These are phyloP conservation scores for Lycium ferocissimum DNA, from an alignment of 257 asterid genomes.

Conservation along the genomic window DNA sequence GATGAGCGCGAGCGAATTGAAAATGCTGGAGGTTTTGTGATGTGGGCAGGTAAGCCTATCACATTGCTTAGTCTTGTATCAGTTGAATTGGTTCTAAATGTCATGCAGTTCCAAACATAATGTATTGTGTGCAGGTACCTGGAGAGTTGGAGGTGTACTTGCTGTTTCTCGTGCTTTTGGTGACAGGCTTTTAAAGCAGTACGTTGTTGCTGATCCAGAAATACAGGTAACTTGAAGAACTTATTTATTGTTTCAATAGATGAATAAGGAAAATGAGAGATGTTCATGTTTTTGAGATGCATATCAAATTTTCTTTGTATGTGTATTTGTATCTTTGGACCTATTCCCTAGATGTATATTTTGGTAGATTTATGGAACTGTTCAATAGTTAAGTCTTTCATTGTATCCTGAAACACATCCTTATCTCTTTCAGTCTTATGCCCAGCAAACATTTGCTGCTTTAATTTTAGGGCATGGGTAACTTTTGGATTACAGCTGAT, in stretches of 20 bases:
- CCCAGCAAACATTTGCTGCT: neutral
- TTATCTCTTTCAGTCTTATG: neutral
- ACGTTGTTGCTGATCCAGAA: constrained; percentile 96
- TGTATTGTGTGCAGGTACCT: constrained; percentile 65
- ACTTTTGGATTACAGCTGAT: neutral
- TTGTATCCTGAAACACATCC: neutral
- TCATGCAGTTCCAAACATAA: neutral
- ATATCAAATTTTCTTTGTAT: neutral
- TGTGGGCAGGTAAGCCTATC: constrained; percentile 89
- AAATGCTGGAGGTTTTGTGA: constrained; percentile 99
- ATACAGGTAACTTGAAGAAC: constrained; percentile 60
- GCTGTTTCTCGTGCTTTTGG: constrained; percentile 99
- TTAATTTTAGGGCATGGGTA: neutral
- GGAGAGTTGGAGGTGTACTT: constrained; percentile 99
- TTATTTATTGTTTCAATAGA: neutral
- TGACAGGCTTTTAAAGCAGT: constrained; percentile 85
- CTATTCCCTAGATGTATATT: neutral
- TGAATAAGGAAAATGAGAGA: neutral
- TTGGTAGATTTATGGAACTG: neutral
- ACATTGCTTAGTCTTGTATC: neutral
- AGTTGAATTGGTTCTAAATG: neutral
- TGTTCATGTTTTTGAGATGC: neutral
- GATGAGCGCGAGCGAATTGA: constrained; percentile 95
- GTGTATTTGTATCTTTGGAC: neutral
- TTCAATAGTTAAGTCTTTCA: neutral